A percentile compares a stretch with the other conserved stretches of the same genome.
These are phyloP conservation scores for Aspergillus sp. DNA, from an alignment of 2,329 filamentous ascomycete genomes.

Conservation along the genomic window DNA sequence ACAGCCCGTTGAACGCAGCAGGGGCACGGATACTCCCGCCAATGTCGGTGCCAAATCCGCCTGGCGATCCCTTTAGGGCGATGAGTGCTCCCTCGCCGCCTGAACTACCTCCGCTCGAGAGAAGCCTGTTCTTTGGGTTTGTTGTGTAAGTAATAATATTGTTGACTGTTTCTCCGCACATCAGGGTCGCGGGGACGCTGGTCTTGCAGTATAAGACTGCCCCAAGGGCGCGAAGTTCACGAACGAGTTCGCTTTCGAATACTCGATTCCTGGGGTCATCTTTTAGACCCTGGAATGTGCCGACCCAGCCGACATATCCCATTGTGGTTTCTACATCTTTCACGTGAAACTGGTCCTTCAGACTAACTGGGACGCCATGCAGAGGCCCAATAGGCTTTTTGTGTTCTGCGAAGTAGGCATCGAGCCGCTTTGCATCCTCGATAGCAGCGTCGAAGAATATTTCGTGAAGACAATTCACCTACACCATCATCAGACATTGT, in stretches of 20 bases:
- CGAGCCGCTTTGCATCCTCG: constrained; percentile 48
- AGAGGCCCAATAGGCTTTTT: constrained; percentile 56
- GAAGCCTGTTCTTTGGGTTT: constrained; percentile 57
- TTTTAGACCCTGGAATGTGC: constrained; percentile 57
- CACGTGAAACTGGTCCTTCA: constrained; percentile 51
- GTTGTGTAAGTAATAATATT: constrained; percentile 60
- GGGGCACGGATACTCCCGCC: constrained; percentile 61
- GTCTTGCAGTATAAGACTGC: constrained; percentile 59
- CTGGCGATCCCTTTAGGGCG: constrained; percentile 52
- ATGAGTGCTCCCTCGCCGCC: constrained; percentile 61
- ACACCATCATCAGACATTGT: neutral
- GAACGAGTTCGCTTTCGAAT: constrained; percentile 60
- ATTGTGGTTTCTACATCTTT: constrained; percentile 57
- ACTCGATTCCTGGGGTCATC: constrained; percentile 50
- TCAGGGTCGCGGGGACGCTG: constrained; percentile 55
- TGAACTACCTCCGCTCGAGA: constrained; percentile 58
- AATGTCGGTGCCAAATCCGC: constrained; percentile 59
- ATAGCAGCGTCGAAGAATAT: constrained; percentile 56
- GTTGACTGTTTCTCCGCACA: constrained; percentile 62
- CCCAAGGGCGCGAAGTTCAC: constrained; percentile 53
- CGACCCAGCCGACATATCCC: constrained; percentile 67
- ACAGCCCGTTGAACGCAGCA: constrained; percentile 60
- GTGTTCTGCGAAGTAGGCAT: constrained; percentile 46
- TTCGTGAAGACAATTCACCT: constrained; percentile 54
- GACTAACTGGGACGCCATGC: constrained; percentile 61